phyloP scores from a whole-genome alignment of 345 rosid species.

The Punica granatum region DNA sequence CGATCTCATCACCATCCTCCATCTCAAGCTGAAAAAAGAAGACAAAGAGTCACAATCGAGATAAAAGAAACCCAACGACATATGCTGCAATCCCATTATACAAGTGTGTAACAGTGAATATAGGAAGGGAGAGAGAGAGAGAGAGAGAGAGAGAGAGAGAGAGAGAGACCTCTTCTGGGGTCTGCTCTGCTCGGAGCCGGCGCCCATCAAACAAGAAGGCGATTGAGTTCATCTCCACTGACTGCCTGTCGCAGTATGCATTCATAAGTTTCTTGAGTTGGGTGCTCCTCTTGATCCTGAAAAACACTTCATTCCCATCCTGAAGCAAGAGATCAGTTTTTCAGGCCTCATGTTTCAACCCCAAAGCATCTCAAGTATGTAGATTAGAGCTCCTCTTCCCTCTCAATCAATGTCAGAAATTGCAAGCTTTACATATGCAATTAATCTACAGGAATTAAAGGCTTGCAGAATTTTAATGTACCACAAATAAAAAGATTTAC shows the following conservation, averaged over 20 bases:
- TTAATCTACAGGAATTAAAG: too few relatives aligned
- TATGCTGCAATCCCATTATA: not conserved
- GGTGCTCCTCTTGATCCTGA: slow-evolving; percentile 80
- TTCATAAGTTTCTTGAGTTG: slow-evolving; percentile 85
- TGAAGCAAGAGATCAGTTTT: slow-evolving; percentile 13
- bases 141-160: slow-evolving; percentile 7
- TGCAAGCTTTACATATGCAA: not conserved
- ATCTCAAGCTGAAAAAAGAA: slow-evolving; percentile 50
- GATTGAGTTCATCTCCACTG: slow-evolving; percentile 65
- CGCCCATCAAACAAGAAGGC: slow-evolving; percentile 89
- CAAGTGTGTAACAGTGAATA: too few relatives aligned
- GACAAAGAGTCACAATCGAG: not conserved
- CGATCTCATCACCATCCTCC: slow-evolving; percentile 91
- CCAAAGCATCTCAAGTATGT: not conserved
- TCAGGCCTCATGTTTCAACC: not conserved
- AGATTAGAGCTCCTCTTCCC: not conserved
- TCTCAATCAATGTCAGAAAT: not conserved
- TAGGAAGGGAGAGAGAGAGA: not conserved
- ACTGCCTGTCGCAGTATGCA: slow-evolving; percentile 82
- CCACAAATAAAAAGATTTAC: not conserved
- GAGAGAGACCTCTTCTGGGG: slow-evolving; percentile 69
- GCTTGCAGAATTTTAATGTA: not conserved
- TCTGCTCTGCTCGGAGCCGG: slow-evolving; percentile 70
- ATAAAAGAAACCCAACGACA: not conserved
- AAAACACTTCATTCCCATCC: slow-evolving; percentile 87